Conservation (phyloP, 768 basidiomycete species). For the Gloeophyllum trabeum region DNA sequence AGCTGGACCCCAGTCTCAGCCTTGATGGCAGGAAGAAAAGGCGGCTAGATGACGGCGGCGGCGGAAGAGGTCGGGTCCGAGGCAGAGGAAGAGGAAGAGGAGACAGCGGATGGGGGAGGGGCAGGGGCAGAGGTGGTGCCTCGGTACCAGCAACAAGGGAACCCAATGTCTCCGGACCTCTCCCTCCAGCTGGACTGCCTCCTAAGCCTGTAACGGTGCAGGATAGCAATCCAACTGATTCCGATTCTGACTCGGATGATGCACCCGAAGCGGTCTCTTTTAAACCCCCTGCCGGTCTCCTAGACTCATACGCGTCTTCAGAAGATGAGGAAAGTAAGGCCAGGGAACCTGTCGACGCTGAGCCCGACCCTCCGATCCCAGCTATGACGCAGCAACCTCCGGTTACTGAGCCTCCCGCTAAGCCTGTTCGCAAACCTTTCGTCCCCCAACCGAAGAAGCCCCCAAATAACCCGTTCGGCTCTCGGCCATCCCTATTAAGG, state of each 20-base stretch:
- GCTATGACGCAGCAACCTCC: background rate
- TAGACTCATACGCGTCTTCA: slow-evolving; percentile 6
- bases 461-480: slow-evolving; percentile 52
- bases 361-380: background rate
- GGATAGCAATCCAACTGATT: slow-evolving; percentile 6
- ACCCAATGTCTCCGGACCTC: background rate
- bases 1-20: too few relatives aligned
- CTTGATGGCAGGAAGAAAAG: slow-evolving; percentile 34
- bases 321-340: slow-evolving; percentile 1
- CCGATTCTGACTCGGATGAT: slow-evolving; percentile 20
- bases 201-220: background rate
- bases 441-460: slow-evolving; percentile 35
- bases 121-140: slow-evolving; percentile 2
- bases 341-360: background rate
- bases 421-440: slow-evolving; percentile 12
- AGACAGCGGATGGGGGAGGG: background rate
- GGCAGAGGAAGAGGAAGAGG: slow-evolving; percentile 20
- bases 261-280: slow-evolving; percentile 53
- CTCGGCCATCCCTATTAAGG: slow-evolving; percentile 62
- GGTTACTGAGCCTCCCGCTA: background rate
- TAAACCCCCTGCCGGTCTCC: slow-evolving; percentile 20
- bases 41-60: slow-evolving; percentile 17
- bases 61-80: slow-evolving; percentile 19
- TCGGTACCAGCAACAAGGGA: slow-evolving; percentile 2
- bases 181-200: slow-evolving; percentile 6